Evolutionary conservation across 2,329 filamentous ascomycete species (phyloP).

Genomic region (Alternaria novae-zelandiae): DNA sequence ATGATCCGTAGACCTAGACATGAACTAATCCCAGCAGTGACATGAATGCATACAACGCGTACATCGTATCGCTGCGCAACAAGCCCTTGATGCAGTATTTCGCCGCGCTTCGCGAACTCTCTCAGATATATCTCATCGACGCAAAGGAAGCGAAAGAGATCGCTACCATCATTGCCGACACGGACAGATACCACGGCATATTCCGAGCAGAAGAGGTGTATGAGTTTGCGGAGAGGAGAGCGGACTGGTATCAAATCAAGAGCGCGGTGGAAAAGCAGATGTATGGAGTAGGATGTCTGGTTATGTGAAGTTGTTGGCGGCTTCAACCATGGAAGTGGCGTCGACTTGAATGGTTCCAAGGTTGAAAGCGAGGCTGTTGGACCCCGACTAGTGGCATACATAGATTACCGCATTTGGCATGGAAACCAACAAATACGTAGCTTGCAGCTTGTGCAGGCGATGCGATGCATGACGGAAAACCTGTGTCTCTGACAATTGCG

Average conservation of each 20-base stretch:
- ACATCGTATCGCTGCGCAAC: constrained; percentile 82
- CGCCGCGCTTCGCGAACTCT: constrained; percentile 85
- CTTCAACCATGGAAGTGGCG: constrained; percentile 1
- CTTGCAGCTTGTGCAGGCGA: constrained; percentile 13
- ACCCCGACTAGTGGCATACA: constrained; percentile 9
- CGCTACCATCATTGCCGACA: constrained; percentile 92
- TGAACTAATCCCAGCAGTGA: constrained; percentile 62
- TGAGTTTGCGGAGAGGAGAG: constrained; percentile 90
- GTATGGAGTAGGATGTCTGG: constrained; percentile 87
- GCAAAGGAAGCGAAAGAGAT: constrained; percentile 88
- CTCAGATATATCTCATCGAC: constrained; percentile 94
- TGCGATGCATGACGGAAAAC: not conserved
- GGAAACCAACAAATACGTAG: constrained; percentile 9
- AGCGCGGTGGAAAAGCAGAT: constrained; percentile 91
- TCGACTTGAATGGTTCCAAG: not conserved
- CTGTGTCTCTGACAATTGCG: not conserved
- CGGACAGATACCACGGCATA: constrained; percentile 86
- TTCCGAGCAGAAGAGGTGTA: constrained; percentile 97
- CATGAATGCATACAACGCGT: constrained; percentile 91
- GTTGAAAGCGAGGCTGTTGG: constrained; percentile 7
- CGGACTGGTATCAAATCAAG: constrained; percentile 93
- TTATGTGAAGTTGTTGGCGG: constrained; percentile 68
- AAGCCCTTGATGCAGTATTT: constrained; percentile 88
- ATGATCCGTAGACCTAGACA: not conserved
- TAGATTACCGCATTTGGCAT: constrained; percentile 21